Conservation (phyloP, 257 asterid genomes). For the Osmanthus fragrans region DNA sequence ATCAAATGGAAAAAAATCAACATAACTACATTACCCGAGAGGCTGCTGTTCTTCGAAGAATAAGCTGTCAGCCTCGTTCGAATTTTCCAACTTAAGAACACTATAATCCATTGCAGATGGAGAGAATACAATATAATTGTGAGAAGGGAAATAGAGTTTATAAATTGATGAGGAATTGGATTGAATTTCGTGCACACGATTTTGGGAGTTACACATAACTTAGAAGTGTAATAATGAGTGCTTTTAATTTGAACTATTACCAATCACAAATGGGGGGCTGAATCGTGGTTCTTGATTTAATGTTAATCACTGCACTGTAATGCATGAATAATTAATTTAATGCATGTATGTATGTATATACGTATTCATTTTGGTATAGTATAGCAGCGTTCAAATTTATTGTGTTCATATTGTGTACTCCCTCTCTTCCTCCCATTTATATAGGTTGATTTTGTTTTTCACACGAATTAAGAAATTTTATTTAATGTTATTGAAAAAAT, state of each 20-base stretch:
- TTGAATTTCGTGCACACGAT: constrained; percentile 63
- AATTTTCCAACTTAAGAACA: constrained; percentile 24
- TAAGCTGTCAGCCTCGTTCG: constrained; percentile 17
- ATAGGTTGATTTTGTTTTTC: no score
- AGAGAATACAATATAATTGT: not conserved
- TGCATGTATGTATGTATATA: not conserved
- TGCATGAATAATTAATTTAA: not conserved
- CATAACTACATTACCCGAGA: constrained; percentile 32
- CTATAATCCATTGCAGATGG: constrained; percentile 31
- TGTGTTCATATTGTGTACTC: not conserved
- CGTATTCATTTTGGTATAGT: not conserved
- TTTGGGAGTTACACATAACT: constrained; percentile 65
- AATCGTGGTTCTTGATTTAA: constrained; percentile 30
- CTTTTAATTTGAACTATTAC: constrained; percentile 49
- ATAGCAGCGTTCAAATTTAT: not conserved
- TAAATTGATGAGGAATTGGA: constrained; percentile 31
- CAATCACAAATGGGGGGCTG: constrained; percentile 57
- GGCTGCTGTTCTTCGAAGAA: constrained; percentile 37
- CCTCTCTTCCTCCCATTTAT: no score
- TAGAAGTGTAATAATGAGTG: constrained; percentile 39
- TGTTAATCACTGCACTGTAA: constrained; percentile 9
- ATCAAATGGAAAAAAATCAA: not conserved
- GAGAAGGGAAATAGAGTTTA: constrained; percentile 2
- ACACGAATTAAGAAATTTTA: no score
- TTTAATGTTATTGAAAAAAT: no score